Evolutionary conservation across 2,329 filamentous ascomycete species (phyloP).

Genomic region (Fusarium armeniacum): DNA sequence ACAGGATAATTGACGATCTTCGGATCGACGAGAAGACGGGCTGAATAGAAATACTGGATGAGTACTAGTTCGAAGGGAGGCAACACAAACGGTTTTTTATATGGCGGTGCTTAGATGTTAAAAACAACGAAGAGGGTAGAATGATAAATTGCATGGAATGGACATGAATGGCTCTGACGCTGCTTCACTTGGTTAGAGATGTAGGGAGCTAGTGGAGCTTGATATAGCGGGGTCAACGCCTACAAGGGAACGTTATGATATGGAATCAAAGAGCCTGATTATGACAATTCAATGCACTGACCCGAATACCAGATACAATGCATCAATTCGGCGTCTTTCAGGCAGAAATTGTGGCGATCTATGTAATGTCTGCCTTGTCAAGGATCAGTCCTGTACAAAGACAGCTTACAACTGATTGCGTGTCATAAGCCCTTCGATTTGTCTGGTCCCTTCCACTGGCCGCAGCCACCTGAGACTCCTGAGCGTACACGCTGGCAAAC

Average conservation of each 20-base stretch:
- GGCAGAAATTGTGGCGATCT: conserved; percentile 16
- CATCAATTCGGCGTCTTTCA: not conserved
- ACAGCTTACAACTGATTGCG: conserved; percentile 15
- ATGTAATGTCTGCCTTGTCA: not conserved
- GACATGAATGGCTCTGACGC: conserved; percentile 11
- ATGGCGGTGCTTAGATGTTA: conserved; percentile 23
- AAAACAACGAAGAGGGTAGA: conserved; percentile 17
- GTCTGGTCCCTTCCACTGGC: conserved; percentile 10
- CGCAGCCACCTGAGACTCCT: not conserved
- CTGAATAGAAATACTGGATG: not conserved
- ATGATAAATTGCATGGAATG: conserved; percentile 5
- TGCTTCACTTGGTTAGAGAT: conserved; percentile 18
- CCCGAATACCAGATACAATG: not conserved
- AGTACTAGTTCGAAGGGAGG: not conserved
- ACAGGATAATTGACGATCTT: conserved; percentile 9
- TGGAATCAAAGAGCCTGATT: conserved; percentile 20
- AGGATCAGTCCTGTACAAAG: not conserved
- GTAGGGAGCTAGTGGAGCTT: conserved; percentile 38
- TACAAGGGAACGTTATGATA: conserved; percentile 6
- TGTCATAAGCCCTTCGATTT: conserved; percentile 19
- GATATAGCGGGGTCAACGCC: conserved; percentile 37
- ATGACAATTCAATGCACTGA: conserved; percentile 5
- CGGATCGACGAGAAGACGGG: not conserved
- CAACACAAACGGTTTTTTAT: conserved; percentile 6
- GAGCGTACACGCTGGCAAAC: conserved; percentile 30